A percentile compares a stretch with the other conserved stretches of the same genome.
These are phyloP conservation scores for Neurospora sp. DNA, from an alignment of 495 filamentous ascomycete species.

Conservation along the genomic window DNA sequence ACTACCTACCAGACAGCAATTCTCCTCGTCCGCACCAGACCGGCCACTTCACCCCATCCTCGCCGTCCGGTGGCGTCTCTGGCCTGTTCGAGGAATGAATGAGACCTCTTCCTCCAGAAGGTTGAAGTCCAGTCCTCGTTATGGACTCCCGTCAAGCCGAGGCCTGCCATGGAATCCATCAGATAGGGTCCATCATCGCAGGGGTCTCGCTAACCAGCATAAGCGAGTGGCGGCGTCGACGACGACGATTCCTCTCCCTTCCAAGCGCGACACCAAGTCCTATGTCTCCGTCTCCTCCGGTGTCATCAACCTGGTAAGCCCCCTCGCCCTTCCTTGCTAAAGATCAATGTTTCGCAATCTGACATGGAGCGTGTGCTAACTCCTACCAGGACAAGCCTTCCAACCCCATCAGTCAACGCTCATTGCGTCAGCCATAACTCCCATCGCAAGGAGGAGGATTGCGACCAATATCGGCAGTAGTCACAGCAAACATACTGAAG, in stretches of 20 bases:
- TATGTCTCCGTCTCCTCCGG: constrained; percentile 71
- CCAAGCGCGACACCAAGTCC: constrained; percentile 85
- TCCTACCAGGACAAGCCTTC: constrained; percentile 71
- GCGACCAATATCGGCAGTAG: background rate
- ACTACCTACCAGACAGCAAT: constrained; percentile 49
- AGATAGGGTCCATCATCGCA: background rate
- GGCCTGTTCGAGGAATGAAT: background rate
- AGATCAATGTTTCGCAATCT: background rate
- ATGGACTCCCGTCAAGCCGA: background rate
- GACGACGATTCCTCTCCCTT: constrained; percentile 48
- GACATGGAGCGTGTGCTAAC: constrained; percentile 41
- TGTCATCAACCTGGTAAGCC: constrained; percentile 62
- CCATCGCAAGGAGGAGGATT: background rate
- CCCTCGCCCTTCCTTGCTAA: background rate
- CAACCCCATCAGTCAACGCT: constrained; percentile 19
- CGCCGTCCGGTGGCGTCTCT: constrained; percentile 42
- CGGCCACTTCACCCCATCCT: constrained; percentile 89
- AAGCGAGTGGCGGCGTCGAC: background rate
- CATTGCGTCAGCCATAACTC: background rate
- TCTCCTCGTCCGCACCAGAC: constrained; percentile 77
- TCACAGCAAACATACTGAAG: background rate
- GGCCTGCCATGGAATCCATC: background rate
- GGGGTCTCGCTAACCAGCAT: background rate
- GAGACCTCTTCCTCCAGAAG: background rate
- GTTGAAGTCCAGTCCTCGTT: background rate